Percentiles rank a stretch among this genome's conserved stretches.
Conservation (phyloP, 148 eudicot species). For the Nyssa sinensis region DNA sequence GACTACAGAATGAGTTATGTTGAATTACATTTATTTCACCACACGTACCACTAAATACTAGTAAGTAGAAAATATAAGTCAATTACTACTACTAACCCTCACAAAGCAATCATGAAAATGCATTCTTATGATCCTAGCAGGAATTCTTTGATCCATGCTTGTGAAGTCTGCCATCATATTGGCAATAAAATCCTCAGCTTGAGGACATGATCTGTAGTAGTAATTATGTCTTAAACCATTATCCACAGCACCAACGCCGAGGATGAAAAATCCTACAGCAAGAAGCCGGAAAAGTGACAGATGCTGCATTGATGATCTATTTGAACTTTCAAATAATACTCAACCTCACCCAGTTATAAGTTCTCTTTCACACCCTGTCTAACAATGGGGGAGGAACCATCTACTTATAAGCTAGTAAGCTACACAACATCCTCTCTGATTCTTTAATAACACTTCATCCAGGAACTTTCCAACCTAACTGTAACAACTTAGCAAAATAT, state of each 20-base stretch:
- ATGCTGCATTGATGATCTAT: not conserved
- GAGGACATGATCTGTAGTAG: not conserved
- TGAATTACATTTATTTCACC: not conserved
- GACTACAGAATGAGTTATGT: no score
- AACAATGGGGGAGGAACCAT: not conserved
- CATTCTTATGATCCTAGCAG: constrained; percentile 8
- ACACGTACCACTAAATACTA: not conserved
- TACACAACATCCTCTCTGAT: not conserved
- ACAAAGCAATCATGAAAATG: constrained; percentile 12
- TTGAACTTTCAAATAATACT: no score
- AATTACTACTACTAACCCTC: constrained; percentile 8
- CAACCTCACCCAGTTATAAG: no score
- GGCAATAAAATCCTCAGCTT: not conserved
- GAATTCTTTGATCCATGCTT: not conserved
- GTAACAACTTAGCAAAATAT: no score
- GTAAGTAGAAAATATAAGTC: not conserved
- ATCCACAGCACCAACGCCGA: not conserved
- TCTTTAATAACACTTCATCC: not conserved
- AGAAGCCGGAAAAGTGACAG: constrained; percentile 1
- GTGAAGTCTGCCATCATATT: constrained; percentile 5
- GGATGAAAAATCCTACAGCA: not conserved
- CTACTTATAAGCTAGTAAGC: not conserved
- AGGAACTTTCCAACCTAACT: no score
- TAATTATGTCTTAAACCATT: not conserved
- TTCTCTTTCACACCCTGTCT: no score